Conservation (phyloP, 2,329 filamentous ascomycete genomes). For the Pseudocercospora cruenta region DNA sequence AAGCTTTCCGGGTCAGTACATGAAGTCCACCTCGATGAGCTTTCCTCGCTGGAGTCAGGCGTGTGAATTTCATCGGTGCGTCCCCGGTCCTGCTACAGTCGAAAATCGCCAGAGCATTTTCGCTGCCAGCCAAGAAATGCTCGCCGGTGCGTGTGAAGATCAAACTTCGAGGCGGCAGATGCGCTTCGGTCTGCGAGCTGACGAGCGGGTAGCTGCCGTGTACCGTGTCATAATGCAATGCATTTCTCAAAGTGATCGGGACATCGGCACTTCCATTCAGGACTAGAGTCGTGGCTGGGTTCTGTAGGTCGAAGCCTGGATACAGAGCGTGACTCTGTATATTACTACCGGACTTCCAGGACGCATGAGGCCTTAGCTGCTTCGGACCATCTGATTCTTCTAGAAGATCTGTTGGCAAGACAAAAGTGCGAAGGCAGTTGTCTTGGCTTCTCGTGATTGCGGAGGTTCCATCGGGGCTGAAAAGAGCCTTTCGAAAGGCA, state of each 20-base stretch:
- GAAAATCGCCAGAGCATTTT: conserved; percentile 59
- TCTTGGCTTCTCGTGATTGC: conserved; percentile 59
- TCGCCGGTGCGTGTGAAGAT: conserved; percentile 54
- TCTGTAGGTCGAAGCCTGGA: conserved; percentile 58
- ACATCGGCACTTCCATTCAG: conserved; percentile 58
- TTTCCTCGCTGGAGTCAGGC: conserved; percentile 41
- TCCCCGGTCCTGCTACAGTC: conserved; percentile 55
- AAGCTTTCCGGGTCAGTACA: conserved; percentile 59
- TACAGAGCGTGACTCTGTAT: conserved; percentile 59
- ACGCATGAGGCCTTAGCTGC: conserved; percentile 51
- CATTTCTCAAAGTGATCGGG: conserved; percentile 61
- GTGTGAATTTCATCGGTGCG: conserved; percentile 49
- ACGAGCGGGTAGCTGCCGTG: conserved; percentile 60
- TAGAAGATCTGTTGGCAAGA: conserved; percentile 57
- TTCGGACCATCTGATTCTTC: conserved; percentile 43
- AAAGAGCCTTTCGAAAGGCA: conserved; percentile 53
- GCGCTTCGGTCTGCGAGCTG: conserved; percentile 59
- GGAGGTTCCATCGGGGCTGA: conserved; percentile 59
- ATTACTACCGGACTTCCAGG: conserved; percentile 48
- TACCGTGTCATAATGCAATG: conserved; percentile 49
- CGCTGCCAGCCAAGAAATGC: conserved; percentile 61
- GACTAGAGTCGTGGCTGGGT: conserved; percentile 54
- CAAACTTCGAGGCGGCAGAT: conserved; percentile 59
- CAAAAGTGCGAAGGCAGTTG: conserved; percentile 56
- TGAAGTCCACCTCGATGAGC: conserved; percentile 42